These are phyloP conservation scores for Ogataea degrootiae DNA, from an alignment of 805 yeast genomes.

Conservation along the genomic window DNA sequence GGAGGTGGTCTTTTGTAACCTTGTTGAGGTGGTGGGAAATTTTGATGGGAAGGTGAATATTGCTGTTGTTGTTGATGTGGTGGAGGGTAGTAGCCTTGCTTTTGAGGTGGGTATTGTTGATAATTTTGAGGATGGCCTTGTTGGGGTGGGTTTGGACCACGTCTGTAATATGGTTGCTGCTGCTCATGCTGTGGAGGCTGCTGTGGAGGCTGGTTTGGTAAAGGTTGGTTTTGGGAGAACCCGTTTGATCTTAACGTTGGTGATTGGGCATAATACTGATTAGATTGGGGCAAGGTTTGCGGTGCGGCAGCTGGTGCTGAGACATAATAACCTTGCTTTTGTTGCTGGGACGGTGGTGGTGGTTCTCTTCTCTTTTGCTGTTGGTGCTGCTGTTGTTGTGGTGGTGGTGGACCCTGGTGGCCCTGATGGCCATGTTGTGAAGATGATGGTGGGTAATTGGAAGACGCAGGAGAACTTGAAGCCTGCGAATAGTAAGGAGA, in stretches of 20 bases:
- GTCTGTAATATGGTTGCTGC: slow-evolving; percentile 5
- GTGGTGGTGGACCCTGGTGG: background rate
- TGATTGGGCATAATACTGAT: slow-evolving; percentile 4
- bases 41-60: slow-evolving; percentile 5
- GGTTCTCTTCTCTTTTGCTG: background rate
- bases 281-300: slow-evolving; percentile 4
- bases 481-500: background rate
- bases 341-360: slow-evolving; percentile 2
- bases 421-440: background rate
- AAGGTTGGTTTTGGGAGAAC: slow-evolving; percentile 1
- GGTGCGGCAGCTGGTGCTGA: background rate
- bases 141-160: slow-evolving; percentile 7
- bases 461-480: background rate
- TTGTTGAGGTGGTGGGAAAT: slow-evolving; percentile 7
- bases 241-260: background rate
- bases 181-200: slow-evolving; percentile 12
- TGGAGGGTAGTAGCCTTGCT: slow-evolving; percentile 2
- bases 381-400: background rate
- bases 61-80: slow-evolving; percentile 2
- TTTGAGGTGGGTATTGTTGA: background rate
- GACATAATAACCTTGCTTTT: background rate
- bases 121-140: slow-evolving; percentile 16
- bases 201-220: slow-evolving; percentile 13
- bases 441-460: background rate
- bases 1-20: slow-evolving; percentile 6